Percentiles rank a stretch among this genome's conserved stretches.
Conservation (phyloP, 192 early-diverging fungal species). For the Backusella tuberculispora region DNA sequence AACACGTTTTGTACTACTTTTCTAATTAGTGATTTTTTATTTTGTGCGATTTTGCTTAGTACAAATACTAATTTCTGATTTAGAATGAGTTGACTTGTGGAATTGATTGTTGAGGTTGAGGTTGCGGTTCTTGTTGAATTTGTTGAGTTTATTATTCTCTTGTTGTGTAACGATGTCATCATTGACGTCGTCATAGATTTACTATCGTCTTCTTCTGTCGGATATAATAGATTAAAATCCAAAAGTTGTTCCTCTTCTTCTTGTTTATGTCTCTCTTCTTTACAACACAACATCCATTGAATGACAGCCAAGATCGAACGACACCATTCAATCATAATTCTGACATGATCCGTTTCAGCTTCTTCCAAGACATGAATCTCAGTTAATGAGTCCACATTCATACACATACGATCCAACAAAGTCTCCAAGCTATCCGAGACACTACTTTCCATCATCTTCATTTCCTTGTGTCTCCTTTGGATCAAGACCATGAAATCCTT, state of each 20-base stretch:
- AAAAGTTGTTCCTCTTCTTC: neutral
- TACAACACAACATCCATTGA: neutral
- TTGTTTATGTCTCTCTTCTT: neutral
- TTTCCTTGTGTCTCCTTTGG: too few relatives aligned
- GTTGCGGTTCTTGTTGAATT: neutral
- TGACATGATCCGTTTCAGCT: neutral
- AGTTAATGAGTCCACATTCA: slow-evolving; percentile 7
- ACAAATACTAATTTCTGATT: slow-evolving; percentile 20
- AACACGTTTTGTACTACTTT: neutral
- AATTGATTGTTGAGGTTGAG: neutral
- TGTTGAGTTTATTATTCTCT: neutral
- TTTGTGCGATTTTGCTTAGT: slow-evolving; percentile 12
- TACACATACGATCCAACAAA: slow-evolving; percentile 20
- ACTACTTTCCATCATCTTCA: neutral
- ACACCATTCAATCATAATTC: slow-evolving; percentile 22
- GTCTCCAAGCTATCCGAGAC: slow-evolving; percentile 25
- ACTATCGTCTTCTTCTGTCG: neutral
- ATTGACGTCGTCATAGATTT: neutral
- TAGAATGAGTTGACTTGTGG: slow-evolving; percentile 13
- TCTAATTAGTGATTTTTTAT: slow-evolving; percentile 6
- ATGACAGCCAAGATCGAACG: slow-evolving; percentile 2
- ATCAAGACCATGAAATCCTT: neutral
- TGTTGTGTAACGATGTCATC: neutral
- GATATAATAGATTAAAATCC: neutral
- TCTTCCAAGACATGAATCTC: slow-evolving; percentile 4